phyloP scores from a whole-genome alignment of 2,329 filamentous ascomycete species.

The Graphium sp. region DNA sequence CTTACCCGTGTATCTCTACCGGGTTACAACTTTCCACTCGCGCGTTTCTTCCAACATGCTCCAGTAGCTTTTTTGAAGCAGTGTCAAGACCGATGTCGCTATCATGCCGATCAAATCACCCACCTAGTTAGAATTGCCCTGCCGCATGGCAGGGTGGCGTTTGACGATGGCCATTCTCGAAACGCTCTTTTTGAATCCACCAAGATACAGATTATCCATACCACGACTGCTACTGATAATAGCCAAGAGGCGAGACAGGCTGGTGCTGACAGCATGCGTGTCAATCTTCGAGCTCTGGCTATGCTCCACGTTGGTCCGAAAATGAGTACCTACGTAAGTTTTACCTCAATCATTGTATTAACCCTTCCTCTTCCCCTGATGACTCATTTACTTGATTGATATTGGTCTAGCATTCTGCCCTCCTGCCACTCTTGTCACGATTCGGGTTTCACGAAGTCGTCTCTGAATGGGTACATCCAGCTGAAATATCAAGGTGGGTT shows the following conservation, averaged over 20 bases:
- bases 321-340: constrained; percentile 3
- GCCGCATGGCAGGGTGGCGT: constrained; percentile 5
- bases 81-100: constrained; percentile 9
- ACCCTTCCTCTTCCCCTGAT: not conserved
- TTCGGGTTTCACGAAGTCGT: constrained; percentile 5
- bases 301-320: constrained; percentile 2
- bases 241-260: constrained; percentile 6
- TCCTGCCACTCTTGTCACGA: constrained; percentile 2
- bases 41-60: constrained; percentile 8
- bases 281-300: constrained; percentile 6
- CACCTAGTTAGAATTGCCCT: constrained; percentile 8
- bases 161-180: constrained; percentile 10
- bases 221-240: constrained; percentile 8
- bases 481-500: too few relatives aligned
- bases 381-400: not conserved
- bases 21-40: constrained; percentile 11
- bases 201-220: constrained; percentile 12
- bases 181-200: constrained; percentile 10
- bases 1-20: constrained; percentile 10
- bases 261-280: constrained; percentile 8
- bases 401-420: not conserved
- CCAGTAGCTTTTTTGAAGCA: constrained; percentile 7
- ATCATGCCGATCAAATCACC: constrained; percentile 9
- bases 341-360: not conserved
- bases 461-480: constrained; percentile 3